These are phyloP conservation scores for Colletotrichum tamarilloi DNA, from an alignment of 2,329 filamentous ascomycete genomes.

Conservation along the genomic window DNA sequence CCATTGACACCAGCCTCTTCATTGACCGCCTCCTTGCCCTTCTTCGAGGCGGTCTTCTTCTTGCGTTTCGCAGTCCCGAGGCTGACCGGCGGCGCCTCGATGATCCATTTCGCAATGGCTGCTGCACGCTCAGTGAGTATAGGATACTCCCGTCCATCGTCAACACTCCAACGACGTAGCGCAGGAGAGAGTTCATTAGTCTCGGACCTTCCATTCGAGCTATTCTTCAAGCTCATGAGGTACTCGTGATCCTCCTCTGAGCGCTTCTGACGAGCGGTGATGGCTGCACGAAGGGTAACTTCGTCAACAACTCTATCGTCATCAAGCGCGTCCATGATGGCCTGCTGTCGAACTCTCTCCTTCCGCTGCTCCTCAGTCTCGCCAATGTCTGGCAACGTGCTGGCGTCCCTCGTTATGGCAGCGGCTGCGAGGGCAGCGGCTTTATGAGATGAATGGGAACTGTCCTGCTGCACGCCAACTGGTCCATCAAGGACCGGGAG, in stretches of 20 bases:
- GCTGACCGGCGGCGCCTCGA: slow-evolving; percentile 61
- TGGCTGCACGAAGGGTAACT: slow-evolving; percentile 71
- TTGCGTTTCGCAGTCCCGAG: slow-evolving; percentile 52
- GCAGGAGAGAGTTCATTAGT: slow-evolving; percentile 23
- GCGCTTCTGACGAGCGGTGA: slow-evolving; percentile 69
- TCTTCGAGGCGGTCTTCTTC: slow-evolving; percentile 39
- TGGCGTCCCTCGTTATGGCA: slow-evolving; percentile 43
- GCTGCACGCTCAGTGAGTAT: slow-evolving; percentile 77
- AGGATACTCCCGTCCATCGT: slow-evolving; percentile 75
- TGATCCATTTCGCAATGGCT: slow-evolving; percentile 77
- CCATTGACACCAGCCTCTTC: background rate
- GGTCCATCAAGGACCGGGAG: slow-evolving; percentile 50
- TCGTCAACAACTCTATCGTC: slow-evolving; percentile 77
- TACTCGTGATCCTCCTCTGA: slow-evolving; percentile 64
- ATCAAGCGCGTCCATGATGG: slow-evolving; percentile 73
- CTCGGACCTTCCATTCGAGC: slow-evolving; percentile 39
- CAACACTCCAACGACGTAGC: slow-evolving; percentile 69
- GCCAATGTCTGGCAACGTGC: slow-evolving; percentile 44
- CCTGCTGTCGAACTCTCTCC: slow-evolving; percentile 71
- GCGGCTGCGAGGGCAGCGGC: slow-evolving; percentile 47
- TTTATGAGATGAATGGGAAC: slow-evolving; percentile 41
- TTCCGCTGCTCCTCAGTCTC: slow-evolving; percentile 65
- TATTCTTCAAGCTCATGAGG: slow-evolving; percentile 26
- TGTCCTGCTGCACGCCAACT: slow-evolving; percentile 37
- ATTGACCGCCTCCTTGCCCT: background rate